These are phyloP conservation scores for Theileria orientalis DNA, from an alignment of 169 alveolate species.

Conservation along the genomic window DNA sequence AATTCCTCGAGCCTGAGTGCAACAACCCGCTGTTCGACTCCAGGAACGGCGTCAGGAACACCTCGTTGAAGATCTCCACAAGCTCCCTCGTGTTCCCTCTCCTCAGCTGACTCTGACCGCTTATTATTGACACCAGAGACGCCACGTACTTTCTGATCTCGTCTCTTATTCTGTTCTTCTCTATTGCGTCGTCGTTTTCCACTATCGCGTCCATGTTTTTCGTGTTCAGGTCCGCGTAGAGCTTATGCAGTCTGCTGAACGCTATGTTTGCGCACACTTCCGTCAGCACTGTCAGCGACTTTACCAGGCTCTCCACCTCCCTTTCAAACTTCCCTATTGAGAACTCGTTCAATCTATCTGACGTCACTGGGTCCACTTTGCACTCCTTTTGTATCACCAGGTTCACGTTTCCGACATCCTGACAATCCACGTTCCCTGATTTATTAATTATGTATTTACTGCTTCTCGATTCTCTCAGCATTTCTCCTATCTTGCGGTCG, in stretches of 20 bases:
- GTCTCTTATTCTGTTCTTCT: neutral
- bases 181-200: neutral
- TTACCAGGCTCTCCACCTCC: neutral
- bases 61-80: neutral
- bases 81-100: neutral
- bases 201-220: neutral
- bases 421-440: neutral
- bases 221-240: slow-evolving; percentile 27
- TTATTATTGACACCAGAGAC: slow-evolving; percentile 45
- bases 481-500: slow-evolving; percentile 5
- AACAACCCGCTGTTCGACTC: neutral
- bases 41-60: slow-evolving; percentile 10
- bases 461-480: neutral
- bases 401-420: neutral
- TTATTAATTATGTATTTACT: neutral
- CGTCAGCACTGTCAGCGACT: slow-evolving; percentile 4
- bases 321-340: neutral
- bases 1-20: neutral
- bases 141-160: slow-evolving; percentile 30
- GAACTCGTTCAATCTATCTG: neutral
- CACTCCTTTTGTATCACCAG: neutral
- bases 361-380: neutral
- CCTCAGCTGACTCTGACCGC: slow-evolving; percentile 34
- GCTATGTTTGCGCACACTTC: slow-evolving; percentile 26
- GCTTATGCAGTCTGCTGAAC: slow-evolving; percentile 15